Evolutionary conservation across 2,329 filamentous ascomycete genomes (phyloP).

Genomic region (Xylariaceae sp.): DNA sequence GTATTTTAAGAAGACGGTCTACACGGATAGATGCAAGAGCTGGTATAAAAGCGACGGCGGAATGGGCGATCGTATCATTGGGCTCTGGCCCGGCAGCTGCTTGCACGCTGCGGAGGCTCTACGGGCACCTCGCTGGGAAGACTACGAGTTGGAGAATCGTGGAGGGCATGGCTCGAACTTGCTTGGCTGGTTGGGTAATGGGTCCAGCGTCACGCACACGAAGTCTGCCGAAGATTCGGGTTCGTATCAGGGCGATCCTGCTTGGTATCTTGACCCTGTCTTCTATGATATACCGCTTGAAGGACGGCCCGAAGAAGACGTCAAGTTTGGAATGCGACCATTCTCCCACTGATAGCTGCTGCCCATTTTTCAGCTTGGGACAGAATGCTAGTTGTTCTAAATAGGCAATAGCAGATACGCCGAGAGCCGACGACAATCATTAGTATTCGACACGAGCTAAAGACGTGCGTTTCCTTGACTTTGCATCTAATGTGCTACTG

Average conservation of each 20-base stretch:
- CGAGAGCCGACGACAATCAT: neutral
- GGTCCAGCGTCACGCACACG: constrained; percentile 37
- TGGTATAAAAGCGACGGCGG: constrained; percentile 50
- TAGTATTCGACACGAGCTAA: neutral
- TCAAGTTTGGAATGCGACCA: constrained; percentile 26
- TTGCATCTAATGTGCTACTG: neutral
- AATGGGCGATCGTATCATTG: constrained; percentile 36
- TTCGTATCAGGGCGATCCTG: constrained; percentile 26
- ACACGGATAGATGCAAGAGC: constrained; percentile 45
- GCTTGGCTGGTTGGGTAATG: constrained; percentile 41
- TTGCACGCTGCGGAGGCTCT: constrained; percentile 42
- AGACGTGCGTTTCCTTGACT: neutral
- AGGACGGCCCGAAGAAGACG: constrained; percentile 27
- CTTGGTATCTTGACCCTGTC: constrained; percentile 30
- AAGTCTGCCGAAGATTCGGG: constrained; percentile 23
- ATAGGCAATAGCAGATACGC: neutral
- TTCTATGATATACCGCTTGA: constrained; percentile 25
- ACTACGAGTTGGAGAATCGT: constrained; percentile 38
- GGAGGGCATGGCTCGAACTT: constrained; percentile 25
- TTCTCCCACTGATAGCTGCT: constrained; percentile 28
- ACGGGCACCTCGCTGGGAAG: constrained; percentile 43
- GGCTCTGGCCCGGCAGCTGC: constrained; percentile 43
- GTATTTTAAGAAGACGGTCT: constrained; percentile 47
- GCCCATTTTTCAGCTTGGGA: neutral
- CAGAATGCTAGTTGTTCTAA: neutral